Evolutionary conservation across 192 early-diverging fungal genomes (phyloP).

Genomic region (Backusella mclennaniae): DNA sequence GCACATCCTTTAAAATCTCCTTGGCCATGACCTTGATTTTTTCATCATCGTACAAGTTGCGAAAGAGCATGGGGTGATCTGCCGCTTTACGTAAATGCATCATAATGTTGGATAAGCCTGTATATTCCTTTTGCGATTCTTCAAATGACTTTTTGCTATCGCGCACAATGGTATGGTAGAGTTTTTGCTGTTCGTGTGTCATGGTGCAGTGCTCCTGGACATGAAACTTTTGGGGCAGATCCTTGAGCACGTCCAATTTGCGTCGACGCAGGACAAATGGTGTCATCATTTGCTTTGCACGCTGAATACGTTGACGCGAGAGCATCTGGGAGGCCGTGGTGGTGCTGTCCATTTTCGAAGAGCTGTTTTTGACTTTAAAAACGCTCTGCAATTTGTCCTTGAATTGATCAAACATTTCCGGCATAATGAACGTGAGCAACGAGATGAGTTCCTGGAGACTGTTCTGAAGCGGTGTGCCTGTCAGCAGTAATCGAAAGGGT

Average conservation of each 20-base stretch:
- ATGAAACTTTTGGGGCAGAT: slow-evolving; percentile 63
- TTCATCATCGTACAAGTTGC: slow-evolving; percentile 58
- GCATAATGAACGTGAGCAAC: slow-evolving; percentile 86
- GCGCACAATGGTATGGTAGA: slow-evolving; percentile 53
- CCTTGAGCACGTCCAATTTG: slow-evolving; percentile 69
- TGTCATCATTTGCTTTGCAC: slow-evolving; percentile 80
- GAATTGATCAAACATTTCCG: slow-evolving; percentile 65
- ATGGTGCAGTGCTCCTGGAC: slow-evolving; percentile 50
- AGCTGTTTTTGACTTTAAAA: slow-evolving; percentile 56
- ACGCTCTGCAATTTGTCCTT: slow-evolving; percentile 51
- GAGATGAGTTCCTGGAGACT: slow-evolving; percentile 86
- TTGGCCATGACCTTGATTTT: slow-evolving; percentile 67
- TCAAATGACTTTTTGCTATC: slow-evolving; percentile 23
- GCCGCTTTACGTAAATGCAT: slow-evolving; percentile 87
- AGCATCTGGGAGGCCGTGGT: slow-evolving; percentile 37
- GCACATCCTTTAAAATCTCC: slow-evolving; percentile 58
- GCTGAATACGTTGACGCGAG: slow-evolving; percentile 63
- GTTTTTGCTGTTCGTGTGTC: slow-evolving; percentile 42
- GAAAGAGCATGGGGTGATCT: slow-evolving; percentile 79
- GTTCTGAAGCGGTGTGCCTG: slow-evolving; percentile 87
- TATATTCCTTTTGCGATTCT: slow-evolving; percentile 20
- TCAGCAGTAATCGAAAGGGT: slow-evolving; percentile 68
- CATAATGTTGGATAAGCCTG: slow-evolving; percentile 53
- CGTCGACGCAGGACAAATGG: slow-evolving; percentile 87
- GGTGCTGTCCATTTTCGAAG: background rate